These are phyloP conservation scores for Hypoxylon crocopeplum DNA, from an alignment of 495 filamentous ascomycete species.

Conservation along the genomic window DNA sequence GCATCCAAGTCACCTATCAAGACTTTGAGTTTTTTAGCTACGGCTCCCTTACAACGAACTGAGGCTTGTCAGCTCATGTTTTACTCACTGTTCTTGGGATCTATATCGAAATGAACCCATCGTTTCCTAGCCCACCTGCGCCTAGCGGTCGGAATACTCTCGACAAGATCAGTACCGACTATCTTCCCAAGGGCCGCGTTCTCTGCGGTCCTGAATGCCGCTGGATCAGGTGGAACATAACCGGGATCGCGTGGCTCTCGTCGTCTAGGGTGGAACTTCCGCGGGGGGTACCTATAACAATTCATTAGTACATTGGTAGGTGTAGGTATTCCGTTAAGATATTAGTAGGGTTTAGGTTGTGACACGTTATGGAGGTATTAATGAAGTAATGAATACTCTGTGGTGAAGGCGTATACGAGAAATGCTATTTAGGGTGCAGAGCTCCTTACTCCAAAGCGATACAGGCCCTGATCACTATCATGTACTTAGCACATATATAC, in stretches of 20 bases:
- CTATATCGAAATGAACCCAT: slow-evolving; percentile 34
- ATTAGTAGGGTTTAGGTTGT: no score
- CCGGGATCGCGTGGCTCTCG: not conserved
- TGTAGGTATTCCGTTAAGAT: not conserved
- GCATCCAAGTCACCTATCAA: slow-evolving; percentile 15
- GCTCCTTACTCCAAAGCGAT: slow-evolving; percentile 26
- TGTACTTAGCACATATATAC: slow-evolving; percentile 1
- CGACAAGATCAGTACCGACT: slow-evolving; percentile 14
- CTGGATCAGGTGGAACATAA: not conserved
- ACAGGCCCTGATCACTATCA: slow-evolving; percentile 25
- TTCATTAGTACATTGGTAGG: not conserved
- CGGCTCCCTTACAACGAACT: no score
- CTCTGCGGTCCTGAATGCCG: no score
- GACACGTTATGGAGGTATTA: not conserved
- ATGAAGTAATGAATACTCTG: not conserved
- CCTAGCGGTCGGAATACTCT: slow-evolving; percentile 8
- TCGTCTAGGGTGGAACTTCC: slow-evolving; percentile 29
- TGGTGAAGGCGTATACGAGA: not conserved
- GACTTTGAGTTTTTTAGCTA: slow-evolving; percentile 13
- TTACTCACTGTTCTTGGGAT: slow-evolving; percentile 26
- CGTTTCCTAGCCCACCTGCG: slow-evolving; percentile 15
- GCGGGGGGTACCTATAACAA: slow-evolving; percentile 17
- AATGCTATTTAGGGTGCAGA: no score
- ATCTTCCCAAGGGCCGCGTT: no score
- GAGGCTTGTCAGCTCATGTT: not conserved